phyloP scores from a whole-genome alignment of 1,284 basidiomycete genomes.

The Sporisorium iseilematis-ciliati region DNA sequence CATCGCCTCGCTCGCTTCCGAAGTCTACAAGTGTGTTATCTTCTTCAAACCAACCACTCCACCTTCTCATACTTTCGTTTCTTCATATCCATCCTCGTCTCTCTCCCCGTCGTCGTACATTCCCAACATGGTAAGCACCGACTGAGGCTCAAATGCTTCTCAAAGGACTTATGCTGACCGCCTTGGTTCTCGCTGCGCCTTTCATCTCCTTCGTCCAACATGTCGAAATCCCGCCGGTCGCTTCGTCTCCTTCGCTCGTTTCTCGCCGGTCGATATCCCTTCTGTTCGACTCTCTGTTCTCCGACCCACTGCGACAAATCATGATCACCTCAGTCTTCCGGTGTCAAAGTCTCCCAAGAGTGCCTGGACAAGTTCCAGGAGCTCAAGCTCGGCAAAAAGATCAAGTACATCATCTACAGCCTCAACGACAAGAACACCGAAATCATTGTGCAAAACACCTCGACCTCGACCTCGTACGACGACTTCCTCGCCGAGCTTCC shows the following conservation, averaged over 20 bases:
- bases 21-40: too few species aligned
- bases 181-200: background rate
- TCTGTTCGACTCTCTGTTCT: background rate
- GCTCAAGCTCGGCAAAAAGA: conserved; percentile 85
- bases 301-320: background rate
- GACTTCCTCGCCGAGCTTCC: conserved; percentile 83
- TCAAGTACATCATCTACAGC: conserved; percentile 88
- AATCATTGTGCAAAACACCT: conserved; percentile 68
- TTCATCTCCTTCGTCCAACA: too few species aligned
- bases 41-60: background rate
- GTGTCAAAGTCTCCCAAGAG: conserved; percentile 76
- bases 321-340: conserved; percentile 76
- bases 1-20: conserved; percentile 2
- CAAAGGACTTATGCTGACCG: background rate
- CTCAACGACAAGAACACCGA: conserved; percentile 78
- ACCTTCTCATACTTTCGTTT: background rate
- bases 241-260: background rate
- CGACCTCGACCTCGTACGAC: conserved; percentile 76
- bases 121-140: conserved; percentile 1
- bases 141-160: too few species aligned
- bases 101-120: background rate
- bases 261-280: background rate
- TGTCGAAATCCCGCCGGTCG: too few species aligned
- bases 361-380: conserved; percentile 79
- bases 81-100: conserved; percentile 9